Conservation (phyloP, 2,329 filamentous ascomycete genomes). For the Xylaria sp. region DNA sequence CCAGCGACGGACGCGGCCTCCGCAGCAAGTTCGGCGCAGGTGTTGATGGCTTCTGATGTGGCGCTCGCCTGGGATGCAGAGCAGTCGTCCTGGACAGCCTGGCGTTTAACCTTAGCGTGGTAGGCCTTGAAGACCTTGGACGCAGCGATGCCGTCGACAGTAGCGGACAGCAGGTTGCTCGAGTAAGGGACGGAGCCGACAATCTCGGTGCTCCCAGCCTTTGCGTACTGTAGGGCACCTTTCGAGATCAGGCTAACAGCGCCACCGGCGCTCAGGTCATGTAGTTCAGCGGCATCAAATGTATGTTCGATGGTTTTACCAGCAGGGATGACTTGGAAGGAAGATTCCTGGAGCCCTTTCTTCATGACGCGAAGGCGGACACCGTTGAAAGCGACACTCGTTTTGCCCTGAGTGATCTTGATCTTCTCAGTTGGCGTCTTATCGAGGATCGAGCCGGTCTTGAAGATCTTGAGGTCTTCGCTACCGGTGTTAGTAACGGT, state of each 20-base stretch:
- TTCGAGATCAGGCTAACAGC: constrained; percentile 59
- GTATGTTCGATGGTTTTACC: constrained; percentile 57
- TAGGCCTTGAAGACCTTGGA: constrained; percentile 55
- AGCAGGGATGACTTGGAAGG: constrained; percentile 56
- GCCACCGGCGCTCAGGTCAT: constrained; percentile 58
- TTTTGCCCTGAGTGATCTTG: constrained; percentile 52
- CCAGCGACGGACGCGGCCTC: constrained; percentile 53
- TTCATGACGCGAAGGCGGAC: constrained; percentile 57
- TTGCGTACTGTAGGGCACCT: constrained; percentile 62
- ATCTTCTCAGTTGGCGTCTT: constrained; percentile 58
- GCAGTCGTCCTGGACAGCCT: constrained; percentile 53
- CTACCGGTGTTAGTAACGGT: constrained; percentile 58
- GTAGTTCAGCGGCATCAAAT: constrained; percentile 61
- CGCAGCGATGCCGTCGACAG: constrained; percentile 62
- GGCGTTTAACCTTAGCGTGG: constrained; percentile 57
- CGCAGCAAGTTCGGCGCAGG: constrained; percentile 58
- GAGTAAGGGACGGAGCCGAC: constrained; percentile 60
- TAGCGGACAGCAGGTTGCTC: constrained; percentile 63
- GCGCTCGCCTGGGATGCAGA: constrained; percentile 51
- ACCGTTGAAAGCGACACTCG: constrained; percentile 56
- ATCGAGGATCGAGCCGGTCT: constrained; percentile 59
- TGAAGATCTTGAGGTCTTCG: constrained; percentile 56
- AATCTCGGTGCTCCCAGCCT: constrained; percentile 57
- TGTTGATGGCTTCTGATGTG: constrained; percentile 57
- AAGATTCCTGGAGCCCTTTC: constrained; percentile 50